phyloP scores from a whole-genome alignment of 768 basidiomycete genomes.

The Suillus spraguei region DNA sequence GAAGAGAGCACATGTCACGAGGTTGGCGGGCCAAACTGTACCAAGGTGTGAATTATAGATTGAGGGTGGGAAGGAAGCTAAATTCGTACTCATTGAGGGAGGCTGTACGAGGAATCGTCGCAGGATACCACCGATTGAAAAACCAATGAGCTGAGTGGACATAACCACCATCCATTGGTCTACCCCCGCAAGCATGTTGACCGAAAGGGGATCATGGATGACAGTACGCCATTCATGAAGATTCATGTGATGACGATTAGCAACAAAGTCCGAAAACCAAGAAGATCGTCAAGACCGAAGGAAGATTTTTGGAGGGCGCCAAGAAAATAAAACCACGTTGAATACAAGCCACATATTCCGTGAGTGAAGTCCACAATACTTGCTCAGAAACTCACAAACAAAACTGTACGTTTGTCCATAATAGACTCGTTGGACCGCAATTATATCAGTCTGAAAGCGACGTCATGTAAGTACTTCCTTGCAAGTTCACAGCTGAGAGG shows the following conservation, averaged over 20 bases:
- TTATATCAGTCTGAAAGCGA: slow-evolving; percentile 55
- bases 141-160: slow-evolving; percentile 74
- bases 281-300: too few species aligned
- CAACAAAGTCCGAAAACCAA: background rate
- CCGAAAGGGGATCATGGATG: background rate
- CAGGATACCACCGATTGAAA: slow-evolving; percentile 59
- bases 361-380: slow-evolving; percentile 15
- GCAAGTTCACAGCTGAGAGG: background rate
- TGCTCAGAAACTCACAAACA: slow-evolving; percentile 34
- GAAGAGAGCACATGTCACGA: slow-evolving; percentile 71
- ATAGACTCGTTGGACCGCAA: slow-evolving; percentile 72
- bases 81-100: slow-evolving; percentile 54
- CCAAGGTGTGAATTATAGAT: slow-evolving; percentile 5
- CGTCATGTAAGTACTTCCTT: slow-evolving; percentile 5
- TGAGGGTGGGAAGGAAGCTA: slow-evolving; percentile 4
- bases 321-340: background rate
- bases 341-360: slow-evolving; percentile 8
- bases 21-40: slow-evolving; percentile 73
- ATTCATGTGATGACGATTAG: background rate
- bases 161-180: slow-evolving; percentile 65
- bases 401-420: slow-evolving; percentile 64
- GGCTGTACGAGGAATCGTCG: slow-evolving; percentile 62
- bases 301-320: too few species aligned
- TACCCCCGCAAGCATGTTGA: slow-evolving; percentile 16
- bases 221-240: background rate